Evolutionary conservation across 768 basidiomycete species (phyloP).

Genomic region (Suillus paluster): DNA sequence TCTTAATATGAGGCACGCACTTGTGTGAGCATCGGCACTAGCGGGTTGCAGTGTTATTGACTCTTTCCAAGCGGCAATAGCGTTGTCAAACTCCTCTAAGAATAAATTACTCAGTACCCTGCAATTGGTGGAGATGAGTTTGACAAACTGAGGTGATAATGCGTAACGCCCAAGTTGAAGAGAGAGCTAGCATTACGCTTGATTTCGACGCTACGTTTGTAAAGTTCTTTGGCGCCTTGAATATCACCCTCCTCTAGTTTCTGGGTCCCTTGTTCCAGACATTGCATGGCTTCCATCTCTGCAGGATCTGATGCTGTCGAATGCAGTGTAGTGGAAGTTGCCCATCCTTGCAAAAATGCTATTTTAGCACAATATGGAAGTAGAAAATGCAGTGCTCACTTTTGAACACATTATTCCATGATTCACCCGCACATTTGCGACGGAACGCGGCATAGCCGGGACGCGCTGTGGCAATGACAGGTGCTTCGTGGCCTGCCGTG

Average conservation of each 20-base stretch:
- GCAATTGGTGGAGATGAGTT: constrained; percentile 19
- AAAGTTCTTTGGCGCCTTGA: constrained; percentile 73
- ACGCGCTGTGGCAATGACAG: constrained; percentile 8
- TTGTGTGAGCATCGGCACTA: constrained; percentile 87
- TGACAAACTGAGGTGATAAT: constrained; percentile 79
- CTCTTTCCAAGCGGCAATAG: constrained; percentile 86
- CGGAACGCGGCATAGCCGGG: constrained; percentile 12
- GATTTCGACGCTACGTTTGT: constrained; percentile 80
- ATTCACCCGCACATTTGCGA: constrained; percentile 13
- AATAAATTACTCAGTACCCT: constrained; percentile 18
- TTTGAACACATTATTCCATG: constrained; percentile 20
- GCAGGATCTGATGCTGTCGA: constrained; percentile 85
- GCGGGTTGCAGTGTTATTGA: constrained; percentile 80
- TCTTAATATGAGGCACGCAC: constrained; percentile 48
- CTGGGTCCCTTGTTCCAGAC: constrained; percentile 81
- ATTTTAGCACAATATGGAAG: background rate
- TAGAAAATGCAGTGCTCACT: constrained; percentile 30
- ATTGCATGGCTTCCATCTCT: constrained; percentile 76
- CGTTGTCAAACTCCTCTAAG: constrained; percentile 85
- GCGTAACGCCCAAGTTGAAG: constrained; percentile 88
- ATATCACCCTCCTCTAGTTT: constrained; percentile 89
- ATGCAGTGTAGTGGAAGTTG: constrained; percentile 78
- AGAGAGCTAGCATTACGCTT: constrained; percentile 79
- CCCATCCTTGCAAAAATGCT: constrained; percentile 56
- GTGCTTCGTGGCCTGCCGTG: constrained; percentile 15